phyloP scores from a whole-genome alignment of 768 basidiomycete genomes.

The Termitomyces sp. region DNA sequence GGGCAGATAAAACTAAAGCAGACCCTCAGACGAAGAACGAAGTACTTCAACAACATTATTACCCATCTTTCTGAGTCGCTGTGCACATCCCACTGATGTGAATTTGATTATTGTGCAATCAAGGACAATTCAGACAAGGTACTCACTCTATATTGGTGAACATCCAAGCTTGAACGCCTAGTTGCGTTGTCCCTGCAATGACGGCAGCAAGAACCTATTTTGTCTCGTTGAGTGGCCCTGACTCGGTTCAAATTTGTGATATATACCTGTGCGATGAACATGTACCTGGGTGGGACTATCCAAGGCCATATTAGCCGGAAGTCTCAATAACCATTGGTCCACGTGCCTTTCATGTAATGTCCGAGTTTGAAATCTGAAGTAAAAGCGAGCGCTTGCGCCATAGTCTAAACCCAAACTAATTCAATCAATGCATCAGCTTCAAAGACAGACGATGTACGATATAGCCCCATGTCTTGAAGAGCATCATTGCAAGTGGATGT shows the following conservation, averaged over 20 bases:
- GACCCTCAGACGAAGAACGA: neutral
- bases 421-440: neutral
- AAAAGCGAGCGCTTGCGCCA: conserved; percentile 59
- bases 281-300: conserved; percentile 51
- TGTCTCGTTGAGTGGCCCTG: neutral
- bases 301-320: conserved; percentile 15
- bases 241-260: neutral
- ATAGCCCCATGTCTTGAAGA: conserved; percentile 73
- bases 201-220: conserved; percentile 45
- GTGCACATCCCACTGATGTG: conserved; percentile 40
- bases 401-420: conserved; percentile 25
- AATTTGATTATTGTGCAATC: neutral
- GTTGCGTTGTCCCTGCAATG: conserved; percentile 59
- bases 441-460: conserved; percentile 22
- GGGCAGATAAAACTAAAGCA: conserved; percentile 42
- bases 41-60: conserved; percentile 4
- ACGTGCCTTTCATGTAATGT: conserved; percentile 54
- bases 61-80: conserved; percentile 37
- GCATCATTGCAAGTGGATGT: conserved; percentile 74
- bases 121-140: neutral
- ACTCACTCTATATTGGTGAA: conserved; percentile 43
- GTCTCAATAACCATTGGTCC: neutral
- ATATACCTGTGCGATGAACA: conserved; percentile 30
- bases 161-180: conserved; percentile 64
- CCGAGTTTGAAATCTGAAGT: conserved; percentile 76